Evolutionary conservation across 257 asterid species (phyloP).

Genomic region (Solanum bulbocastanum): DNA sequence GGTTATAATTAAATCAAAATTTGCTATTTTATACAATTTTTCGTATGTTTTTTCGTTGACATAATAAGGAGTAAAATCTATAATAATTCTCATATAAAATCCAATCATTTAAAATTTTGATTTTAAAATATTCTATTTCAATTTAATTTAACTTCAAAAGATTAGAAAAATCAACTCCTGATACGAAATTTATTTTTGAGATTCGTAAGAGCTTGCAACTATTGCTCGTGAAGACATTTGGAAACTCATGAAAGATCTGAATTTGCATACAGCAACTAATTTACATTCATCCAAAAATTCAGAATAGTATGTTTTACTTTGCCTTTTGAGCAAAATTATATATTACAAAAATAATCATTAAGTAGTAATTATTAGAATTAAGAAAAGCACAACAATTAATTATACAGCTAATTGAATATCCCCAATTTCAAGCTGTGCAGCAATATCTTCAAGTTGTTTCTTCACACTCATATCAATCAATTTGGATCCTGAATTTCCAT

Average conservation of each 20-base stretch:
- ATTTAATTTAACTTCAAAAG: too few relatives aligned
- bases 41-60: neutral
- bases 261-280: neutral
- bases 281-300: neutral
- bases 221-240: too few relatives aligned
- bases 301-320: neutral
- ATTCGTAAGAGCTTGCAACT: neutral
- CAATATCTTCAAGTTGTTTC: constrained; percentile 78
- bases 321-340: neutral
- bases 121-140: too few relatives aligned
- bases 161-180: neutral
- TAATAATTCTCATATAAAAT: too few relatives aligned
- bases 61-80: neutral
- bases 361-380: neutral
- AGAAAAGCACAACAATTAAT: neutral
- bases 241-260: too few relatives aligned
- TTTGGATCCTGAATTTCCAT: constrained; percentile 59
- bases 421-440: constrained; percentile 60
- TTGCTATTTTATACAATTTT: too few relatives aligned
- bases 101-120: too few relatives aligned
- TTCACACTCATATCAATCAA: constrained; percentile 86
- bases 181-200: too few relatives aligned
- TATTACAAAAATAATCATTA: neutral
- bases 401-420: constrained; percentile 52
- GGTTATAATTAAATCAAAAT: too few relatives aligned